Evolutionary conservation across 2,329 filamentous ascomycete genomes (phyloP).

Genomic region (Hypoxylon sp.): DNA sequence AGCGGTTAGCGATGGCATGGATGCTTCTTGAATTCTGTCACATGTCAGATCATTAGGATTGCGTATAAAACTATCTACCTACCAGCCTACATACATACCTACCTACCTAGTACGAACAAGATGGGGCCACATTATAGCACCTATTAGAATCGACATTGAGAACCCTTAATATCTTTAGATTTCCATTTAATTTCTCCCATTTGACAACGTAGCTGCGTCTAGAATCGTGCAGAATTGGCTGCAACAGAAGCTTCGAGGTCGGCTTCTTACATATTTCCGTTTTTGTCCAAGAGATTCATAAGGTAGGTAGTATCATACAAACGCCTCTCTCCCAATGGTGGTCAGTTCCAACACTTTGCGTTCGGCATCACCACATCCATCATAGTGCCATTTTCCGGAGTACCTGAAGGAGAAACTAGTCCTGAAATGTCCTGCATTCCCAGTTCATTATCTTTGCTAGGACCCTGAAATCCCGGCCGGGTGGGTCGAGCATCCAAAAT

Average conservation of each 20-base stretch:
- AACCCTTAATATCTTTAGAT: conserved; percentile 30
- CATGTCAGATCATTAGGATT: conserved; percentile 36
- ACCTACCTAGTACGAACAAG: conserved; percentile 23
- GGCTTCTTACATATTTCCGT: conserved; percentile 44
- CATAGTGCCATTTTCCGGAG: conserved; percentile 38
- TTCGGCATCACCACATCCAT: conserved; percentile 39
- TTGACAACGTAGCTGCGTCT: conserved; percentile 31
- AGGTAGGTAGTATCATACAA: conserved; percentile 37
- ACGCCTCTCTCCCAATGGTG: conserved; percentile 9
- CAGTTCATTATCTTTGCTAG: conserved; percentile 33
- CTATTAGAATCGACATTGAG: conserved; percentile 26
- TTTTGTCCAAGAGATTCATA: conserved; percentile 35
- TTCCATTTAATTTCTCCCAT: conserved; percentile 36
- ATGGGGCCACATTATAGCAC: conserved; percentile 33
- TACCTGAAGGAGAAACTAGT: conserved; percentile 36
- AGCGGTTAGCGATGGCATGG: conserved; percentile 17
- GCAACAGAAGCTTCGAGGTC: conserved; percentile 42
- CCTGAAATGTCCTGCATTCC: conserved; percentile 34
- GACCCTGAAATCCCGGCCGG: conserved; percentile 42
- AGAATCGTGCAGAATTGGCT: conserved; percentile 36
- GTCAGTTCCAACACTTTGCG: conserved; percentile 21
- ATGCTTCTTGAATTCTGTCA: conserved; percentile 27
- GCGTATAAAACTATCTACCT: conserved; percentile 11
- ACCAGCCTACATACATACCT: conserved; percentile 17
- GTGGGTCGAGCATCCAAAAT: conserved; percentile 40